These are phyloP conservation scores for Metschnikowia matae DNA, from an alignment of 805 yeast species.

Conservation along the genomic window DNA sequence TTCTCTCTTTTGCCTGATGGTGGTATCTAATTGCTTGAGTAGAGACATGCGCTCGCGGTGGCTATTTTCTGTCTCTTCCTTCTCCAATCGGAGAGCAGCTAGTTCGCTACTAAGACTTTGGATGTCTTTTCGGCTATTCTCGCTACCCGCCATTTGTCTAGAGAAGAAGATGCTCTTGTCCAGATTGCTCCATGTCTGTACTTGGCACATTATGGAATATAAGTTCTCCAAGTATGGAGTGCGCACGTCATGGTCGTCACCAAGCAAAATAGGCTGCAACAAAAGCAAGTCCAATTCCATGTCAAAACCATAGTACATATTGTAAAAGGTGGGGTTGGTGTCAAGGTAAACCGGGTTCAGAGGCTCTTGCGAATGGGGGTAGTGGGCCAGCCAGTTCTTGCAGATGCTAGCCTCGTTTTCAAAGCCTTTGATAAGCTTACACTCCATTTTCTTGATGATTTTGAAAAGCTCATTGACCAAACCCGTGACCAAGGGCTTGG, in stretches of 20 bases:
- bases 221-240: conserved; percentile 89
- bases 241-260: conserved; percentile 82
- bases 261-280: conserved; percentile 81
- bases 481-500: conserved; percentile 83
- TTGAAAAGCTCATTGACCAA: conserved; percentile 68
- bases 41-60: conserved; percentile 20
- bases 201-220: conserved; percentile 73
- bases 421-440: conserved; percentile 63
- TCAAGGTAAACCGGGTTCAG: conserved; percentile 20
- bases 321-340: conserved; percentile 56
- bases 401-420: conserved; percentile 63
- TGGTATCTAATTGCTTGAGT: conserved; percentile 22
- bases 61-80: conserved; percentile 15
- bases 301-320: conserved; percentile 49
- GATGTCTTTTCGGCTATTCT: conserved; percentile 20
- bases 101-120: conserved; percentile 21
- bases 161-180: conserved; percentile 27
- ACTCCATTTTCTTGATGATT: conserved; percentile 73
- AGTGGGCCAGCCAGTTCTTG: conserved; percentile 47
- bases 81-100: conserved; percentile 15
- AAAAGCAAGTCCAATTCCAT: conserved; percentile 71
- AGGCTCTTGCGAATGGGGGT: conserved; percentile 27
- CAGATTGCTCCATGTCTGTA: conserved; percentile 42
- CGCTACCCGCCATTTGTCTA: conserved; percentile 21
- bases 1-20: conserved; percentile 18